Evolutionary conservation across 2,329 filamentous ascomycete genomes (phyloP).

Genomic region (Xylariaceae sp.): DNA sequence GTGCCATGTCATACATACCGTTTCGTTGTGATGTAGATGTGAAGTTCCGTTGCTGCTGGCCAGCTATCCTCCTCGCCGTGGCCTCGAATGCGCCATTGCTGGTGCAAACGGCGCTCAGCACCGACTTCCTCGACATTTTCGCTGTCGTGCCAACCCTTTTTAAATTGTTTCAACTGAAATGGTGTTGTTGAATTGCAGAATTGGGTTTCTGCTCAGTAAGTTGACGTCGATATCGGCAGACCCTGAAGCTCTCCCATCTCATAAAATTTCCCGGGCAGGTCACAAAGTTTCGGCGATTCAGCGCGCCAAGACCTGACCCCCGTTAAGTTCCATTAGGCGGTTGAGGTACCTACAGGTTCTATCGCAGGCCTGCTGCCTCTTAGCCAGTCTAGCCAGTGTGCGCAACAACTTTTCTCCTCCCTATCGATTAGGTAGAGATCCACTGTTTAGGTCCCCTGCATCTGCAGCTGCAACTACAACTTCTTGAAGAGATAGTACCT

Average conservation of each 20-base stretch:
- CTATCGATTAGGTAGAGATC: conserved; percentile 1
- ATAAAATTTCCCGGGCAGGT: conserved; percentile 27
- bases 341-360: no score
- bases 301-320: conserved; percentile 24
- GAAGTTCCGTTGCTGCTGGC: conserved; percentile 35
- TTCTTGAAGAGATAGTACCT: conserved; percentile 16
- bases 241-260: neutral
- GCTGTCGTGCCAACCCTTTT: neutral
- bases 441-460: neutral
- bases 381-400: neutral
- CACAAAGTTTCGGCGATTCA: conserved; percentile 4
- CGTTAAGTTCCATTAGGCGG: no score
- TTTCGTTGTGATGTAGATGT: conserved; percentile 36
- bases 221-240: no score
- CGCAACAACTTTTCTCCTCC: conserved; percentile 36
- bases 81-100: conserved; percentile 35
- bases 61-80: conserved; percentile 32
- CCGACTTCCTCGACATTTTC: conserved; percentile 38
- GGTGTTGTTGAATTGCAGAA: neutral
- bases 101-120: conserved; percentile 34
- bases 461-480: conserved; percentile 16
- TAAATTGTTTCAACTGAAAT: neutral
- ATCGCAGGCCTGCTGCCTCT: neutral
- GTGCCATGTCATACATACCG: conserved; percentile 30
- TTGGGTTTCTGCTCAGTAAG: no score